phyloP scores from a whole-genome alignment of 1,139 yeast species.

The Yamadazyma triangularis region DNA sequence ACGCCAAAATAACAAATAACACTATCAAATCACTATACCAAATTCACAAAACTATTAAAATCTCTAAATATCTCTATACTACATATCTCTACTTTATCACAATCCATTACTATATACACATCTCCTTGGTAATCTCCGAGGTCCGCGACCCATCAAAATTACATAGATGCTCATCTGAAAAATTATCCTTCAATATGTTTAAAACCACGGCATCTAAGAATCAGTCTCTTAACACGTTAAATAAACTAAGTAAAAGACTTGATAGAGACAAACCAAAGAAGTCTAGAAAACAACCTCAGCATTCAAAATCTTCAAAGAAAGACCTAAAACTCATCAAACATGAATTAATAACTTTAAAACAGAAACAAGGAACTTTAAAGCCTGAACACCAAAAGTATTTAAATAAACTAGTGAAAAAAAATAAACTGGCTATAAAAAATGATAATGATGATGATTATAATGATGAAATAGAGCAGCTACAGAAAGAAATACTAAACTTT shows the following conservation, averaged over 20 bases:
- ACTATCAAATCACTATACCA: too few species aligned
- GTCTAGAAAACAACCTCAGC: not conserved
- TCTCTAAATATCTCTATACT: too few species aligned
- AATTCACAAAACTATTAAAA: too few species aligned
- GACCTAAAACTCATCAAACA: slow-evolving; percentile 50
- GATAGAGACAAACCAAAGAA: not conserved
- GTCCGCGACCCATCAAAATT: too few species aligned
- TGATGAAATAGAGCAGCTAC: slow-evolving; percentile 6
- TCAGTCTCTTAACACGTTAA: slow-evolving; percentile 29
- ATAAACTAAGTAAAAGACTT: slow-evolving; percentile 4
- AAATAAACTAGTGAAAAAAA: slow-evolving; percentile 44
- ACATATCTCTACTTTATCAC: too few species aligned
- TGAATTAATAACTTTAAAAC: slow-evolving; percentile 40
- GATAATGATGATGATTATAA: slow-evolving; percentile 8
- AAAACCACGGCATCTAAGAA: slow-evolving; percentile 25
- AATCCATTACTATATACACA: too few species aligned
- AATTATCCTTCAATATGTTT: too few species aligned
- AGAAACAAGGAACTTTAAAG: slow-evolving; percentile 29
- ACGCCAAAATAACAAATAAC: too few species aligned
- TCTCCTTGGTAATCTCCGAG: too few species aligned
- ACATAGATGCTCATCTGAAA: too few species aligned
- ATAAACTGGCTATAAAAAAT: slow-evolving; percentile 23
- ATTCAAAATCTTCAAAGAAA: slow-evolving; percentile 11
- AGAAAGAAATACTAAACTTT: slow-evolving; percentile 12
- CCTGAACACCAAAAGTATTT: slow-evolving; percentile 46